These are phyloP conservation scores for Clonostachys solani DNA, from an alignment of 2,329 filamentous ascomycete genomes.

Conservation along the genomic window DNA sequence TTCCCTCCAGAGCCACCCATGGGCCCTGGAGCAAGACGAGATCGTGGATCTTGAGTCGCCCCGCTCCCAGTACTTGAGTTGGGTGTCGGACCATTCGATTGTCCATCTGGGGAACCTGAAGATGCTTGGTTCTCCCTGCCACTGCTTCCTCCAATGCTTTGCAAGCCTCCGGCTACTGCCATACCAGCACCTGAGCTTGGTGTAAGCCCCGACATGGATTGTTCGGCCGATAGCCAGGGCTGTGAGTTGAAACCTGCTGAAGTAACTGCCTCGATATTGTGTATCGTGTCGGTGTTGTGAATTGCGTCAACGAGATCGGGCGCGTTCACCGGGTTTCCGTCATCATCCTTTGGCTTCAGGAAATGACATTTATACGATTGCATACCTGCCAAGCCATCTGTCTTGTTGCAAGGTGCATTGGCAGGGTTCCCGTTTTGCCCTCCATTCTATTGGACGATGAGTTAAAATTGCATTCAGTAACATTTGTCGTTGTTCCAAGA, in stretches of 20 bases:
- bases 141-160: constrained; percentile 12
- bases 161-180: constrained; percentile 18
- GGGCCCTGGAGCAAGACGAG: constrained; percentile 18
- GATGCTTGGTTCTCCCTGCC: constrained; percentile 38
- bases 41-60: constrained; percentile 12
- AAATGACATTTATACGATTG: constrained; percentile 39
- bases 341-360: constrained; percentile 31
- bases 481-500: too few species aligned
- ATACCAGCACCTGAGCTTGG: constrained; percentile 25
- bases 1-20: constrained; percentile 30
- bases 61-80: constrained; percentile 41
- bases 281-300: constrained; percentile 6
- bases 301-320: constrained; percentile 33
- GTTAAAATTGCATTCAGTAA: not conserved
- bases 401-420: constrained; percentile 21
- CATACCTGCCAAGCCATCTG: constrained; percentile 32
- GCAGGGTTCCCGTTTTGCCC: not conserved
- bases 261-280: too few species aligned
- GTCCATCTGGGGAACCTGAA: constrained; percentile 43
- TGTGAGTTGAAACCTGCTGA: constrained; percentile 17
- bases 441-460: not conserved
- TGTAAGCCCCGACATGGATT: constrained; percentile 28
- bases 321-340: constrained; percentile 29
- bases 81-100: constrained; percentile 53
- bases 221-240: constrained; percentile 33